These are phyloP conservation scores for Aeschynomene evenia DNA, from an alignment of 306 rosid genomes.

Conservation along the genomic window DNA sequence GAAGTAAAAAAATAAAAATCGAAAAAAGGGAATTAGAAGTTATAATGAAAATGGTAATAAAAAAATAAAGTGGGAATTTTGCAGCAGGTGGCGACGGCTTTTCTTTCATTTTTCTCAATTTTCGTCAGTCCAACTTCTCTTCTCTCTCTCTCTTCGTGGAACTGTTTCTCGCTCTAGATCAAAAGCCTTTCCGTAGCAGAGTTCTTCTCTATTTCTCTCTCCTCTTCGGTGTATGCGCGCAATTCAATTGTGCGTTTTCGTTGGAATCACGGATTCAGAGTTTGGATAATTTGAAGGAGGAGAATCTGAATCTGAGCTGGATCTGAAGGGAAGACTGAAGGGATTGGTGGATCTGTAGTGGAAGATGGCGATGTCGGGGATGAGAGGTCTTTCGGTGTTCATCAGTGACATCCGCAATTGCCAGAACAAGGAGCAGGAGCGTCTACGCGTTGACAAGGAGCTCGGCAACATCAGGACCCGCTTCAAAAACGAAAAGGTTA, in stretches of 20 bases:
- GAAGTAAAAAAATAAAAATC: background rate
- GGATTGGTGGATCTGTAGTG: constrained; percentile 58
- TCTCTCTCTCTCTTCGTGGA: constrained; percentile 17
- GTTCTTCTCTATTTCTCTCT: constrained; percentile 13
- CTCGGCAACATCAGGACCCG: constrained; percentile 97
- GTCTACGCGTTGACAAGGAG: constrained; percentile 97
- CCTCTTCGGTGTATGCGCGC: background rate
- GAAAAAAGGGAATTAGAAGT: background rate
- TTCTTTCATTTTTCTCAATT: constrained; percentile 32
- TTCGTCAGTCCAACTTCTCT: constrained; percentile 59
- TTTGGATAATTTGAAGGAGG: background rate
- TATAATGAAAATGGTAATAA: constrained; percentile 32
- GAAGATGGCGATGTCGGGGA: constrained; percentile 92
- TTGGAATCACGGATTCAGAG: background rate
- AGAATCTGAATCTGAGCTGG: constrained; percentile 26
- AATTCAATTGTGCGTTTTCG: background rate
- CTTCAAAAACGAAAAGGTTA: constrained; percentile 98
- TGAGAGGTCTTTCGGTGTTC: constrained; percentile 98
- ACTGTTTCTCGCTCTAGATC: constrained; percentile 50
- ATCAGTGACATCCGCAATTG: constrained; percentile 97
- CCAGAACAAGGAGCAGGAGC: constrained; percentile 94
- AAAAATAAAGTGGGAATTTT: constrained; percentile 53
- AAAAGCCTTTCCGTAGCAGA: constrained; percentile 1
- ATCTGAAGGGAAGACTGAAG: constrained; percentile 41
- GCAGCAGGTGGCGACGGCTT: constrained; percentile 51